Evolutionary conservation across 169 alveolate genomes (phyloP), one percentile per base, ranked within the genome.

Genomic region (Plasmodium falciparum): DNA sequence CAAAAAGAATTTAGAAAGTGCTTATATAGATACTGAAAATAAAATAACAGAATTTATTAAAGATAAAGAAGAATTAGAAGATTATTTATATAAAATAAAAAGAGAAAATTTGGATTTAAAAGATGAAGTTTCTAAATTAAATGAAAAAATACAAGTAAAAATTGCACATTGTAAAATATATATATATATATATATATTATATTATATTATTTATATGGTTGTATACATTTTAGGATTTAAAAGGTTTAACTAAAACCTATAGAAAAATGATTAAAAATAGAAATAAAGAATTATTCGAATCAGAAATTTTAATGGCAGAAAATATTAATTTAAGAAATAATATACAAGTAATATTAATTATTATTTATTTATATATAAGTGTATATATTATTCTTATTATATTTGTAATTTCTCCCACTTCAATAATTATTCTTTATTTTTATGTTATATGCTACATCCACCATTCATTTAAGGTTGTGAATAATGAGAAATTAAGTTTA

Each of bases 101-200:
- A 80, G 29, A 24, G 73, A 80, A 80, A 80, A 80, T 49, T 26
- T 20, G 54, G 26, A 69, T n/a, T 69, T 80, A 73, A 71, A 50
- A 39, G 90, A 80, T 13, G 73, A 80, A 29, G 67, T 80, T 56
- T 43, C 76, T 15, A 67, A 54, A 69, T 74, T 80, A 20, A 66
- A 80, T 73, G 90, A 80, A 69, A 80, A 61, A 80, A 67, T 80
- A n/a, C 73, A 63, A 62, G 90, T 80, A 80, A 80, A 56, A 7
- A 39, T 4, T 15, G 45, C 39, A n/a, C 9, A 9, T 47, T n/a
- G 26, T 3, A 61, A 61, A 61, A 61, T 22, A 15, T n/a, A 24
- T 15, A 61, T 15, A 61, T 24, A 61, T 22, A 15, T n/a, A 24
- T 15, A 61, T 15, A 61, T 24, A 0, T 17, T 61, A 39, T 17